phyloP scores from a whole-genome alignment of 257 asterid genomes.

The Capsicum chinense region DNA sequence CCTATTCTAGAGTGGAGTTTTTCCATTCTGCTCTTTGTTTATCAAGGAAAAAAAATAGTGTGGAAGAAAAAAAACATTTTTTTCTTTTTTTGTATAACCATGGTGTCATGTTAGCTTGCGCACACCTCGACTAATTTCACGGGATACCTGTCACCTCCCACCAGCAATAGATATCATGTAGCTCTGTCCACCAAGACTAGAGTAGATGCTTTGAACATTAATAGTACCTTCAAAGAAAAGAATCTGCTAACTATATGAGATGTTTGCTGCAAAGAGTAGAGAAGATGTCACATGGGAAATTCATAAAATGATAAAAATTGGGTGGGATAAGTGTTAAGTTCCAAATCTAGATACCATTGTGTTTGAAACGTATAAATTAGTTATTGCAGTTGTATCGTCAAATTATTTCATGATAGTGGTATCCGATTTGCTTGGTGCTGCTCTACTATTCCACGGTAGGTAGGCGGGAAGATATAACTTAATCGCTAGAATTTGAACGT shows the following conservation, averaged over 20 bases:
- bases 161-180: too few relatives aligned
- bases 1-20: constrained; percentile 6
- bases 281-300: constrained; percentile 18
- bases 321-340: background rate
- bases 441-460: background rate
- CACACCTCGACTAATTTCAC: too few relatives aligned
- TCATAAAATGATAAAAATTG: background rate
- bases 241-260: background rate
- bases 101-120: too few relatives aligned
- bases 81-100: too few relatives aligned
- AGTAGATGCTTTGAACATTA: too few relatives aligned
- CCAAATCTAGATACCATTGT: background rate
- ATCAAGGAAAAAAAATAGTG: background rate
- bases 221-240: background rate
- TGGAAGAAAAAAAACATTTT: background rate
- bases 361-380: background rate
- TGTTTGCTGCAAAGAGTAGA: background rate
- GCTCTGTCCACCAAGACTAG: too few relatives aligned
- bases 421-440: background rate
- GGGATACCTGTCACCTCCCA: too few relatives aligned
- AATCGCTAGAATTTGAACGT: background rate
- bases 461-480: background rate
- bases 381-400: background rate
- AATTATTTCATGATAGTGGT: background rate
- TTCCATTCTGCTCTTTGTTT: background rate